Percentiles rank a stretch among this genome's conserved stretches.
Conservation (phyloP, 2,329 filamentous ascomycete genomes). For the Colletotrichum sidae region DNA sequence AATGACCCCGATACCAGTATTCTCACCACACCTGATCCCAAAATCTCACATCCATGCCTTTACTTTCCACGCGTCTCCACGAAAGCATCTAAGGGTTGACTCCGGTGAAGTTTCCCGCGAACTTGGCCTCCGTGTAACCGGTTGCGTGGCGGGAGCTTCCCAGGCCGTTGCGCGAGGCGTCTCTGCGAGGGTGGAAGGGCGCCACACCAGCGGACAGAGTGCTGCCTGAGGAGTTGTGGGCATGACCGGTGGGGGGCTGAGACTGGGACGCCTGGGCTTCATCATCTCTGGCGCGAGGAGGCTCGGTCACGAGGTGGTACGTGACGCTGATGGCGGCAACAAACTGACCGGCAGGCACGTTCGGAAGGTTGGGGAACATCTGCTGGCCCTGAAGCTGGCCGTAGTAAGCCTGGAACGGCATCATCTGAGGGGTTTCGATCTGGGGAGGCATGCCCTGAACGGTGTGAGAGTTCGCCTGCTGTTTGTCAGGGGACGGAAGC, state of each 20-base stretch:
- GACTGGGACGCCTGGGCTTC: background rate
- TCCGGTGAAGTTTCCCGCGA: conserved; percentile 27
- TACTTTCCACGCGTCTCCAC: too few species aligned
- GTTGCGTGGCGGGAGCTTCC: conserved; percentile 28
- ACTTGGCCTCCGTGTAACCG: conserved; percentile 17
- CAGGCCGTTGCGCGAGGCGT: conserved; percentile 14
- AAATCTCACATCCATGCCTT: too few species aligned
- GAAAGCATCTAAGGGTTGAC: too few species aligned
- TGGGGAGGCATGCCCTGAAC: background rate
- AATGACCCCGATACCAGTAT: too few species aligned
- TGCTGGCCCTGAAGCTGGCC: background rate
- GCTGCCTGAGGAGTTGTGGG: background rate
- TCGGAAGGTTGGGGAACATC: conserved; percentile 2
- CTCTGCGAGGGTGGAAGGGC: background rate
- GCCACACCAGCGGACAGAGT: conserved; percentile 10
- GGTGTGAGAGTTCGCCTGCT: background rate
- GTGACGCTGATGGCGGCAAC: conserved; percentile 26
- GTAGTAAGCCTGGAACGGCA: background rate
- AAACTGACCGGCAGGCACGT: background rate
- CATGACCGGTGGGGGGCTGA: background rate
- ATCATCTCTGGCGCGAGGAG: background rate
- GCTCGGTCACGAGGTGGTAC: conserved; percentile 16
- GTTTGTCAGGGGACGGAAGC: background rate
- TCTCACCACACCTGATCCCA: too few species aligned
- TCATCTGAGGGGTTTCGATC: background rate